Conservation (phyloP, 1,284 basidiomycete species). For the Cystobasidium slooffiae region DNA sequence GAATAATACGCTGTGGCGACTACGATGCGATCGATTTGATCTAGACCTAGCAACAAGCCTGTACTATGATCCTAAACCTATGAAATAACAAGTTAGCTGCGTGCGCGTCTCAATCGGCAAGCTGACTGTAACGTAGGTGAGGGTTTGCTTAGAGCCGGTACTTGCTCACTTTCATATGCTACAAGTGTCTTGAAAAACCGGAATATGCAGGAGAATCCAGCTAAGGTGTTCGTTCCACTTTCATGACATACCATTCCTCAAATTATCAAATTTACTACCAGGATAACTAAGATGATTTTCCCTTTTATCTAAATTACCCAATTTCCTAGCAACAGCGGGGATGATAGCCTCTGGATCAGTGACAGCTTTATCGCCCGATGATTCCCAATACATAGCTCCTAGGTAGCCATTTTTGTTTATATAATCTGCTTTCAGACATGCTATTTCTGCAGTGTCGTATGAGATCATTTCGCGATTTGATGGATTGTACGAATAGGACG, state of each 20-base stretch:
- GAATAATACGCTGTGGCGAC: too few relatives aligned
- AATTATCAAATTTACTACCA: conserved; percentile 60
- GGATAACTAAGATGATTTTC: conserved; percentile 68
- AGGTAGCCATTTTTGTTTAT: conserved; percentile 59
- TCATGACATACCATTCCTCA: conserved; percentile 54
- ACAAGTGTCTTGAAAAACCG: too few relatives aligned
- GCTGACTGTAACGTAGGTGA: too few relatives aligned
- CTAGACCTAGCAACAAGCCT: too few relatives aligned
- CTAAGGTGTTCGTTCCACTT: too few relatives aligned
- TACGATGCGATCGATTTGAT: too few relatives aligned
- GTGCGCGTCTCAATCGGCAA: too few relatives aligned
- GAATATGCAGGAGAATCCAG: too few relatives aligned
- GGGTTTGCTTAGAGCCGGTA: too few relatives aligned
- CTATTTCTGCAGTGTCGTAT: conserved; percentile 79
- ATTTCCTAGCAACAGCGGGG: conserved; percentile 33
- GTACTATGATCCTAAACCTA: too few relatives aligned
- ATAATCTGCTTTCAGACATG: conserved; percentile 74
- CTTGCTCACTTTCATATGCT: too few relatives aligned
- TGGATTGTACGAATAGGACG: conserved; percentile 77
- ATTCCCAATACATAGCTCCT: conserved; percentile 56
- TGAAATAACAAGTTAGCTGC: too few relatives aligned
- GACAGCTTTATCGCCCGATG: conserved; percentile 54
- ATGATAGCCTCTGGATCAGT: conserved; percentile 46
- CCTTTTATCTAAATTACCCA: conserved; percentile 60
- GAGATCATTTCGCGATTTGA: conserved; percentile 65